Conservation (phyloP, 495 filamentous ascomycete species). For the Neurospora sp. region DNA sequence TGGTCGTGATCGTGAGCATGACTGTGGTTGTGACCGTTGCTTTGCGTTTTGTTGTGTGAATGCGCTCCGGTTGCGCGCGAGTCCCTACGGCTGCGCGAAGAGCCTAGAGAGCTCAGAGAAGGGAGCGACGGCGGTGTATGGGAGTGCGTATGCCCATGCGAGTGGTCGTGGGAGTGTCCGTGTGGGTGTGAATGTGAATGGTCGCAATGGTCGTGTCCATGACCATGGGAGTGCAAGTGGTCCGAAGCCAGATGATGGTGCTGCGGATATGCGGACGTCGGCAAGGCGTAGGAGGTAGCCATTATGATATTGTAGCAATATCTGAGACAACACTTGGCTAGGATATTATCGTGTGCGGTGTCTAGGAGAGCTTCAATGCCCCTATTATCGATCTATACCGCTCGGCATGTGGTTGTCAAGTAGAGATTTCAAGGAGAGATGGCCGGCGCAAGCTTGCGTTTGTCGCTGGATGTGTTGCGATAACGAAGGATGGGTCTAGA, state of each 20-base stretch:
- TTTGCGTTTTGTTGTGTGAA: slow-evolving; percentile 16
- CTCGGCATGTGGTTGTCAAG: not conserved
- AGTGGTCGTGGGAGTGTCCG: slow-evolving; percentile 27
- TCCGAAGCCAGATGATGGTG: slow-evolving; percentile 29
- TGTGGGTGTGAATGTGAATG: slow-evolving; percentile 31
- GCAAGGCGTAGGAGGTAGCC: slow-evolving; percentile 42
- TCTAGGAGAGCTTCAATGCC: slow-evolving; percentile 14
- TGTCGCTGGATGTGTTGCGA: not conserved
- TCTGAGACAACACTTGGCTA: not conserved
- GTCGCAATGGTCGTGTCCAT: slow-evolving; percentile 19
- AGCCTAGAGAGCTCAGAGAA: slow-evolving; percentile 13
- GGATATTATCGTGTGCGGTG: not conserved
- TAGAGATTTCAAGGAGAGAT: not conserved
- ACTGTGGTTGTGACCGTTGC: slow-evolving; percentile 15
- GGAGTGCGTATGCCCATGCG: slow-evolving; percentile 21
- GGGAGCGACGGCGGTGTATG: slow-evolving; percentile 21
- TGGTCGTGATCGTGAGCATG: slow-evolving; percentile 27
- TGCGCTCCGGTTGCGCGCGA: slow-evolving; percentile 12
- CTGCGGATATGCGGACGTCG: slow-evolving; percentile 36
- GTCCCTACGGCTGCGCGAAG: slow-evolving; percentile 13
- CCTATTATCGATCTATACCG: slow-evolving; percentile 2
- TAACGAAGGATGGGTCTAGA: not conserved
- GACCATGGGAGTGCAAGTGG: slow-evolving; percentile 17
- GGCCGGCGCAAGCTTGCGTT: not conserved
- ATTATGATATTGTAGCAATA: slow-evolving; percentile 15